Percentiles rank a stretch among this genome's conserved stretches.
phyloP scores from a whole-genome alignment of 352 stramenopile genomes.

The Phytophthora sp. region DNA sequence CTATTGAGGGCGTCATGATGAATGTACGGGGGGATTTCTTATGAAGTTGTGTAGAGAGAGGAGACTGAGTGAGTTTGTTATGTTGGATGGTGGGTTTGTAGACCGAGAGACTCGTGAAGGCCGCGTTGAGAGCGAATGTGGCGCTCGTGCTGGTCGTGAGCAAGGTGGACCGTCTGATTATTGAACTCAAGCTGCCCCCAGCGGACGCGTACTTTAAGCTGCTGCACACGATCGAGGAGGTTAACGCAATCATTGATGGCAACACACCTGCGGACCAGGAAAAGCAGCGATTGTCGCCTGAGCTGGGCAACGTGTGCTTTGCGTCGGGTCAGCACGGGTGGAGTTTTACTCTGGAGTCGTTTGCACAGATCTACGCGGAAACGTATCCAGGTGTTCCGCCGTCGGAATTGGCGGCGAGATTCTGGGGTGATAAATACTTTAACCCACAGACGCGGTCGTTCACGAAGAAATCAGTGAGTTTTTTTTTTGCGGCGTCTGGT shows the following conservation, averaged over 20 bases:
- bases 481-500: background rate
- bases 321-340: slow-evolving; percentile 96
- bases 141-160: slow-evolving; percentile 94
- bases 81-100: slow-evolving; percentile 46
- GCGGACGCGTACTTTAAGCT: slow-evolving; percentile 99
- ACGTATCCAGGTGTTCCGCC: slow-evolving; percentile 80
- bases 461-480: slow-evolving; percentile 83
- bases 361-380: slow-evolving; percentile 88
- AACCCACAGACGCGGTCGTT: slow-evolving; percentile 93
- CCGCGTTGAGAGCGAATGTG: slow-evolving; percentile 91
- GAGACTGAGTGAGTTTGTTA: slow-evolving; percentile 9
- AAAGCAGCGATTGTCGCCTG: slow-evolving; percentile 86
- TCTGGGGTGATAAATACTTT: slow-evolving; percentile 99
- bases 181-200: slow-evolving; percentile 98
- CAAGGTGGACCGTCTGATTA: slow-evolving; percentile 99
- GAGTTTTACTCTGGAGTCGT: slow-evolving; percentile 97
- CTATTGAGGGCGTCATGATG: slow-evolving; percentile 98
- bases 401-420: slow-evolving; percentile 85
- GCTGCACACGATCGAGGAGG: slow-evolving; percentile 95
- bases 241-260: slow-evolving; percentile 93
- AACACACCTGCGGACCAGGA: slow-evolving; percentile 55
- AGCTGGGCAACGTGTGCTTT: slow-evolving; percentile 98
- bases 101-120: slow-evolving; percentile 95
- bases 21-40: slow-evolving; percentile 52
- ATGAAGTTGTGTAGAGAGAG: background rate